Evolutionary conservation across 1,284 basidiomycete genomes (phyloP).

Genomic region (Leccinum ponderosum): DNA sequence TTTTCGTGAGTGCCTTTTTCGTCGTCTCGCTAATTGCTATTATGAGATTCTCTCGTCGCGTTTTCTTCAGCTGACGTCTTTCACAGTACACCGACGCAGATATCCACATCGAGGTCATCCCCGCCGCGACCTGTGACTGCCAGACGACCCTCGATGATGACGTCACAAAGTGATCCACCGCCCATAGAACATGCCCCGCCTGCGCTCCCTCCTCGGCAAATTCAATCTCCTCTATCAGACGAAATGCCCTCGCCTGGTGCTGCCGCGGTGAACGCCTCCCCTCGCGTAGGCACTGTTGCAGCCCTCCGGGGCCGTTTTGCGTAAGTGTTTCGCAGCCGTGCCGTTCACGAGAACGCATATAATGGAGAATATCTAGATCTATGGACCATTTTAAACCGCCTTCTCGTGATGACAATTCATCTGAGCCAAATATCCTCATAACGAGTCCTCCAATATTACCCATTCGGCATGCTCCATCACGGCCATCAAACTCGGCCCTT

Average conservation of each 20-base stretch:
- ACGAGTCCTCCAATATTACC: conserved; percentile 26
- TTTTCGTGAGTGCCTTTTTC: conserved; percentile 49
- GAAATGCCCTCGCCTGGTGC: conserved; percentile 2
- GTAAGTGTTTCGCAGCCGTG: conserved; percentile 16
- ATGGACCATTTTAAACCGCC: conserved; percentile 7
- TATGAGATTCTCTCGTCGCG: too few species aligned
- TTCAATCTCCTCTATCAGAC: conserved; percentile 5
- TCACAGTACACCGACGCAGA: conserved; percentile 13
- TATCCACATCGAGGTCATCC: conserved; percentile 6
- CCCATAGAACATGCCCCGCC: conserved; percentile 11
- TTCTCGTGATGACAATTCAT: conserved; percentile 14
- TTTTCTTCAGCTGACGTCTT: background rate
- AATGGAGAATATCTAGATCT: conserved; percentile 5
- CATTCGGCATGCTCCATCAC: conserved; percentile 14
- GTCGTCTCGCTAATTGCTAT: background rate
- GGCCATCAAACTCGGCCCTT: conserved; percentile 18
- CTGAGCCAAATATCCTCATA: conserved; percentile 29
- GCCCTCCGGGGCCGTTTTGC: conserved; percentile 15
- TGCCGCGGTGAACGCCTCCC: background rate
- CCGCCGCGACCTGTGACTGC: conserved; percentile 22
- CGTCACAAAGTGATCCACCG: conserved; percentile 22
- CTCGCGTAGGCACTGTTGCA: conserved; percentile 12
- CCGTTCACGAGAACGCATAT: background rate
- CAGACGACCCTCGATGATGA: conserved; percentile 15
- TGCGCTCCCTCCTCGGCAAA: conserved; percentile 20